A percentile compares a stretch with the other conserved stretches of the same genome.
These are phyloP conservation scores for Dendrobium nobile DNA, from an alignment of 106 monocot genomes.

Conservation along the genomic window DNA sequence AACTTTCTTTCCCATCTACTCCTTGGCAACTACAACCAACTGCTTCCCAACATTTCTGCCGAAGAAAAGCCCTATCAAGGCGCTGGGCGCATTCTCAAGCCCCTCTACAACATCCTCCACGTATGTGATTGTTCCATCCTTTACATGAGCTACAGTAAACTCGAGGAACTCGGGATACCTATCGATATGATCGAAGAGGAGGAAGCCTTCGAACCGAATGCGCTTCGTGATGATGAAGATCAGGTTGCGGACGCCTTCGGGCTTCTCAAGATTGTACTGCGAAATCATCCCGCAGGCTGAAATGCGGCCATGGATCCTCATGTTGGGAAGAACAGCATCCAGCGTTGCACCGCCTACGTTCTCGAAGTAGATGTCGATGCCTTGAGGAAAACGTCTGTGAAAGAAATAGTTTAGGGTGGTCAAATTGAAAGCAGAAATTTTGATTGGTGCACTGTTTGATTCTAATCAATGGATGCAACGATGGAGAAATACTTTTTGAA, in stretches of 20 bases:
- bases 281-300: slow-evolving; percentile 48
- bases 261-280: slow-evolving; percentile 43
- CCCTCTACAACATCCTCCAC: slow-evolving; percentile 42
- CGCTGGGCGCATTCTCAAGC: slow-evolving; percentile 30
- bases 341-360: slow-evolving; percentile 50
- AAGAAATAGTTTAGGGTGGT: neutral
- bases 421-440: neutral
- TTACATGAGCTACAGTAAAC: slow-evolving; percentile 15
- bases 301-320: slow-evolving; percentile 30
- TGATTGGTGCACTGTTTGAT: neutral
- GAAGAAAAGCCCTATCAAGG: slow-evolving; percentile 29
- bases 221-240: slow-evolving; percentile 16
- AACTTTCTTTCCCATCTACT: neutral
- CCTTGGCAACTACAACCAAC: slow-evolving; percentile 23
- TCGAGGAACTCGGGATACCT: slow-evolving; percentile 23
- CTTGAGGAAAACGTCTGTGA: slow-evolving; percentile 40
- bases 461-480: neutral
- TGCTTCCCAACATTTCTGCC: slow-evolving; percentile 48
- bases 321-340: slow-evolving; percentile 52
- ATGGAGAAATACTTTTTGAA: no score
- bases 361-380: slow-evolving; percentile 63
- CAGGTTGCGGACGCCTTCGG: slow-evolving; percentile 31
- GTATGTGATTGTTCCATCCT: slow-evolving; percentile 30
- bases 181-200: slow-evolving; percentile 8
- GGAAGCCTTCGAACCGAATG: slow-evolving; percentile 37